Conservation (phyloP, 2,329 filamentous ascomycete genomes). For the Hypomyces perniciosus region DNA sequence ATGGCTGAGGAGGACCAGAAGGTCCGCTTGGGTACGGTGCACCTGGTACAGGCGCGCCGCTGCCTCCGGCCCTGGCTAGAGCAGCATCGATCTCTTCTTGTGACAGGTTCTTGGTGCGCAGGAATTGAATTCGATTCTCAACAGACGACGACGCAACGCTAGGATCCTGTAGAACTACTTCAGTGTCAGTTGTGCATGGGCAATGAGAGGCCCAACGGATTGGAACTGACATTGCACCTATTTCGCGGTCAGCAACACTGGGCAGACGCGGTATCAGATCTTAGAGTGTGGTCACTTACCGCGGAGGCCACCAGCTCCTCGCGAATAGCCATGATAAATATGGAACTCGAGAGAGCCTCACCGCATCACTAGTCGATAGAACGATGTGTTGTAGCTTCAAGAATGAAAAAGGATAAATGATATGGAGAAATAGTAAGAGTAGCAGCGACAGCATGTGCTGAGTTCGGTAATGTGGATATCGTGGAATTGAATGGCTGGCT, state of each 20-base stretch:
- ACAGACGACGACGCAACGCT: conserved; percentile 84
- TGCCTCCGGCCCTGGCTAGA: conserved; percentile 66
- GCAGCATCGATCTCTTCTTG: conserved; percentile 90
- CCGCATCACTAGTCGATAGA: conserved; percentile 18
- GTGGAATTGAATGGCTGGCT: conserved; percentile 13
- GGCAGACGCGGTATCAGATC: background rate
- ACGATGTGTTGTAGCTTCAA: background rate
- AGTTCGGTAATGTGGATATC: conserved; percentile 14
- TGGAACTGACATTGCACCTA: conserved; percentile 39
- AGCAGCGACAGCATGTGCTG: conserved; percentile 22
- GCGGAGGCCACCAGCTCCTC: conserved; percentile 88
- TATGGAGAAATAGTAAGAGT: conserved; percentile 18
- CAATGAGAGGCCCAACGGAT: background rate
- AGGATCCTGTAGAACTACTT: conserved; percentile 82
- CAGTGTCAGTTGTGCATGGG: conserved; percentile 16
- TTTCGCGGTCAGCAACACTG: conserved; percentile 4
- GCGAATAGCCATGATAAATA: conserved; percentile 67
- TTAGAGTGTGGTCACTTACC: conserved; percentile 37
- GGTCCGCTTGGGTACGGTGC: conserved; percentile 32
- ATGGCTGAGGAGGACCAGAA: conserved; percentile 37
- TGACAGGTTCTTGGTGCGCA: conserved; percentile 94
- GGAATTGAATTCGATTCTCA: conserved; percentile 86
- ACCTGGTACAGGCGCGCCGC: conserved; percentile 28
- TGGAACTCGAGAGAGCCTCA: conserved; percentile 17
- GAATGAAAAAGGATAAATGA: conserved; percentile 1